Evolutionary conservation across 345 rosid genomes (phyloP).

Genomic region (Mercurialis annua): DNA sequence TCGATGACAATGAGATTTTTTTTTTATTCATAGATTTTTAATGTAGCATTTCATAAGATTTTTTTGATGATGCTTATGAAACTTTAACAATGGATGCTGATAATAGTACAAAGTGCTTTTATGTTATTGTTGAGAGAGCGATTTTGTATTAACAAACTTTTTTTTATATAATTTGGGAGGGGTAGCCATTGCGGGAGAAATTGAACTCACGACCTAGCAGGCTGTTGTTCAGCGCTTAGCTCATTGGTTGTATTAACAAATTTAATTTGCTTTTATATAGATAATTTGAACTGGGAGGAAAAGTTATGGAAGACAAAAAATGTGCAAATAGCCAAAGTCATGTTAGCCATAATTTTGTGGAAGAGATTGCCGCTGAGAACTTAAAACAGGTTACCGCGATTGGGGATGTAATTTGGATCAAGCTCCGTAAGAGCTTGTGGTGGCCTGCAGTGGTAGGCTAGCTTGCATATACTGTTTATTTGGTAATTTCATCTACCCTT

Average conservation of each 20-base stretch:
- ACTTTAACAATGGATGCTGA: no score
- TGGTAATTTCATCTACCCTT: background rate
- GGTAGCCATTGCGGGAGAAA: no score
- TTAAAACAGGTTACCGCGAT: conserved; percentile 21
- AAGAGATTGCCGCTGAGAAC: conserved; percentile 20
- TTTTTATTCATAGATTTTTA: no score
- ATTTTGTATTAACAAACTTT: no score
- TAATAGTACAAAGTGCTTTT: no score
- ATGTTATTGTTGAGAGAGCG: no score
- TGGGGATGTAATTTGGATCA: conserved; percentile 51
- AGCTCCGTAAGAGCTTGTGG: conserved; percentile 36
- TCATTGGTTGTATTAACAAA: background rate
- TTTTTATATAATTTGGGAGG: no score
- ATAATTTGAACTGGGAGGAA: conserved; percentile 5
- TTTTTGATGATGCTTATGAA: no score
- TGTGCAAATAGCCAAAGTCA: conserved; percentile 17
- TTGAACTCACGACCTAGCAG: no score
- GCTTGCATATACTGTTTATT: background rate
- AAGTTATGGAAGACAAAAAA: conserved; percentile 21
- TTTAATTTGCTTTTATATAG: conserved; percentile 11
- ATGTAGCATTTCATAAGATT: no score
- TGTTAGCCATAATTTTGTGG: conserved; percentile 6
- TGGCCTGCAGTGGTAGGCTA: conserved; percentile 63
- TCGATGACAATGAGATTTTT: background rate
- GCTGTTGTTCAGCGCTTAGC: no score